Percentiles rank a stretch among this genome's conserved stretches.
Evolutionary conservation across 2,329 filamentous ascomycete genomes (phyloP).

Genomic region (Trichoderma afroharzianum): DNA sequence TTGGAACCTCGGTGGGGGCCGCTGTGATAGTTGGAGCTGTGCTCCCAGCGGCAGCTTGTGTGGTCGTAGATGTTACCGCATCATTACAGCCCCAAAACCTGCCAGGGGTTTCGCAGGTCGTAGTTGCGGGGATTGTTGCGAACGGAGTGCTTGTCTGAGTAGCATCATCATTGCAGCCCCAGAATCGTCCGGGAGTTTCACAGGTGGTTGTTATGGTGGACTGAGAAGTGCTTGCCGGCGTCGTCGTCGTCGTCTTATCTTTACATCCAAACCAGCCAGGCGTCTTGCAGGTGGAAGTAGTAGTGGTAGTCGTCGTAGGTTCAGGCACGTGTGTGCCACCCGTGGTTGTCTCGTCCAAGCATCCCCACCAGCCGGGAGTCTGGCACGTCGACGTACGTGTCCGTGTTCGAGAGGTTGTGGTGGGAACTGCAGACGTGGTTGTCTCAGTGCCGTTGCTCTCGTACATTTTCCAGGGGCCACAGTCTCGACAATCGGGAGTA

Average conservation of each 20-base stretch:
- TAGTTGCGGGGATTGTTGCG: slow-evolving; percentile 28
- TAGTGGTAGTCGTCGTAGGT: slow-evolving; percentile 40
- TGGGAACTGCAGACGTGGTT: slow-evolving; percentile 60
- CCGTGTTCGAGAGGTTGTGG: slow-evolving; percentile 59
- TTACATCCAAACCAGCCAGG: slow-evolving; percentile 68
- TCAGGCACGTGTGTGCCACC: slow-evolving; percentile 30
- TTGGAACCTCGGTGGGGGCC: slow-evolving; percentile 30
- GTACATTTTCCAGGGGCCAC: slow-evolving; percentile 90
- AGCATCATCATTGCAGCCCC: slow-evolving; percentile 44
- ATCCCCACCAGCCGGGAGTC: slow-evolving; percentile 91
- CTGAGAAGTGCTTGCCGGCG: not conserved
- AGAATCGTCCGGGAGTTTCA: slow-evolving; percentile 52
- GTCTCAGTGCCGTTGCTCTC: slow-evolving; percentile 83
- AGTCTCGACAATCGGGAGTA: slow-evolving; percentile 82
- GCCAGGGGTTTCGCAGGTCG: slow-evolving; percentile 49
- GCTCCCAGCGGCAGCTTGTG: slow-evolving; percentile 38
- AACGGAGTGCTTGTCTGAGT: slow-evolving; percentile 22
- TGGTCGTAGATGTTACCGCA: slow-evolving; percentile 36
- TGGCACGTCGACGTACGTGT: slow-evolving; percentile 85
- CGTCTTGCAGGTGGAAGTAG: slow-evolving; percentile 55
- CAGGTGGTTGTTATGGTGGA: slow-evolving; percentile 39
- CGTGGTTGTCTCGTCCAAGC: slow-evolving; percentile 58
- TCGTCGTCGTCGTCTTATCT: slow-evolving; percentile 36
- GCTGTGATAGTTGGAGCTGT: slow-evolving; percentile 29
- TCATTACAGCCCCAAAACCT: slow-evolving; percentile 52